Conservation (phyloP, 805 yeast species). For the Myxozyma monticola region DNA sequence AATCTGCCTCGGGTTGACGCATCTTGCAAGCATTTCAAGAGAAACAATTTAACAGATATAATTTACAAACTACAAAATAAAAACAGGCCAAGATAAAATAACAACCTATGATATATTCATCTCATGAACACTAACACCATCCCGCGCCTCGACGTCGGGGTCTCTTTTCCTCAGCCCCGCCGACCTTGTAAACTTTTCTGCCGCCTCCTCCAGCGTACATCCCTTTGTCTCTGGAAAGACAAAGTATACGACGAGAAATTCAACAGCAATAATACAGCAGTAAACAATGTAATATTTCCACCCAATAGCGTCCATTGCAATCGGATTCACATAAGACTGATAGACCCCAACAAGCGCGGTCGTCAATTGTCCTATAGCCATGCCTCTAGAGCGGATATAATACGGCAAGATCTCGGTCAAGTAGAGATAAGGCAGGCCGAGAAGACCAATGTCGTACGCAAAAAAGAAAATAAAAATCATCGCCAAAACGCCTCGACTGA, state of each 20-base stretch:
- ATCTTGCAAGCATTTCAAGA: no score
- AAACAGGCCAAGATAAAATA: no score
- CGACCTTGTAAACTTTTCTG: slow-evolving; percentile 54
- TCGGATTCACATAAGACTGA: slow-evolving; percentile 38
- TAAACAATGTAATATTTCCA: slow-evolving; percentile 51
- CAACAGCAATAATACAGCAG: slow-evolving; percentile 41
- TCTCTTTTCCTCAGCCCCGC: no score
- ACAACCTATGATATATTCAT: no score
- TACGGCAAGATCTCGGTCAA: slow-evolving; percentile 33
- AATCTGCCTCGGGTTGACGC: no score
- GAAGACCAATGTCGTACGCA: slow-evolving; percentile 46
- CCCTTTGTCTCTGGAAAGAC: slow-evolving; percentile 48
- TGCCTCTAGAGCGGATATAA: no score
- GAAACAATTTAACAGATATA: no score
- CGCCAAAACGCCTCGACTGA: slow-evolving; percentile 51
- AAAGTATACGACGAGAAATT: slow-evolving; percentile 39
- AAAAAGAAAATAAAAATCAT: slow-evolving; percentile 47
- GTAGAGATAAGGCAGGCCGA: slow-evolving; percentile 42
- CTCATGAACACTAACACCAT: no score
- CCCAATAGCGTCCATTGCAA: slow-evolving; percentile 46
- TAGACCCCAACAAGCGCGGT: slow-evolving; percentile 17
- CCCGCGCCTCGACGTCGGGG: no score
- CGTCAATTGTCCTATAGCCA: slow-evolving; percentile 37
- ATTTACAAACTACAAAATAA: no score
- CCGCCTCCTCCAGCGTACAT: slow-evolving; percentile 48